A percentile compares a stretch with the other conserved stretches of the same genome.
phyloP scores from a whole-genome alignment of 495 filamentous ascomycete species.

The Hyaloscypha bicolor region DNA sequence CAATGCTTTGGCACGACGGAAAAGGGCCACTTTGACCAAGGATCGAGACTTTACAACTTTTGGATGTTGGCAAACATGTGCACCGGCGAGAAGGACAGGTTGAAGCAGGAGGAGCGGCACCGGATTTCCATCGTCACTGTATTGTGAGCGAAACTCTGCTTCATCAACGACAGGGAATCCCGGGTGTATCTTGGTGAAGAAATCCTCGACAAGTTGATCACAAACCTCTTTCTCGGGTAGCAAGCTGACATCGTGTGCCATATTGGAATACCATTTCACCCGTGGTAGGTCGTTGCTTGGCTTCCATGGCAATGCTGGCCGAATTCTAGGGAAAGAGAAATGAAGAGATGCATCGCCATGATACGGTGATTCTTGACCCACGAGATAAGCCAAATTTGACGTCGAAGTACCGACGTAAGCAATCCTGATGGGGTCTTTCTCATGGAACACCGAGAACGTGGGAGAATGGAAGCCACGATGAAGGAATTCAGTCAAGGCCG shows the following conservation, averaged over 20 bases:
- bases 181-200: conserved; percentile 9
- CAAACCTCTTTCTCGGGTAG: conserved; percentile 15
- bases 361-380: conserved; percentile 37
- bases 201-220: conserved; percentile 10
- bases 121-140: conserved; percentile 4
- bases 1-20: conserved; percentile 14
- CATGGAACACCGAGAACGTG: too few species aligned
- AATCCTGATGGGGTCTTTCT: not conserved
- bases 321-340: conserved; percentile 24
- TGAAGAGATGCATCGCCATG: conserved; percentile 4
- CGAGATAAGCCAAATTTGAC: conserved; percentile 56
- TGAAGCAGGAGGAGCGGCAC: conserved; percentile 13
- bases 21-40: conserved; percentile 42
- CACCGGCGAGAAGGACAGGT: conserved; percentile 10
- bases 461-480: not conserved
- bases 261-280: not conserved
- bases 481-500: conserved; percentile 3
- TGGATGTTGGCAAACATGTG: conserved; percentile 11
- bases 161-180: conserved; percentile 7
- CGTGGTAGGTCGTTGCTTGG: not conserved
- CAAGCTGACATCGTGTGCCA: conserved; percentile 22
- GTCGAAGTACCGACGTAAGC: conserved; percentile 50
- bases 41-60: too few species aligned
- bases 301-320: conserved; percentile 15
- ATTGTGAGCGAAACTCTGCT: not conserved